Percentiles rank a stretch among this genome's conserved stretches.
These are phyloP conservation scores for Dalbergia cochinchinensis DNA, from an alignment of 306 rosid species.

Conservation along the genomic window DNA sequence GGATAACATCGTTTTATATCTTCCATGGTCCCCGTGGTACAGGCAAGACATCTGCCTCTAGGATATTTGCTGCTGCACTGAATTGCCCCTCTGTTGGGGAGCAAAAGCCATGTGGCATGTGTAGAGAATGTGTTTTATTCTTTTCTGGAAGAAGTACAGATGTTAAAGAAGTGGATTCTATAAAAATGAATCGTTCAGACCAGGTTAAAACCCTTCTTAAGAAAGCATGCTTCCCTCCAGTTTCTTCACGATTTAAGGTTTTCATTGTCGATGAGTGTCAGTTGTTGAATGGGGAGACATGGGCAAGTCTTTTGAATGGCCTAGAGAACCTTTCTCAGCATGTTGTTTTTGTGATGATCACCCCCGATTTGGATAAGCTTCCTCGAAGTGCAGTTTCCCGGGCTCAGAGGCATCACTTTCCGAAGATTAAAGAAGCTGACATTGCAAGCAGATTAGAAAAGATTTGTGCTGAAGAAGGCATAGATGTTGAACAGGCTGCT, in stretches of 20 bases:
- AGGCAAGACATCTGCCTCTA: constrained; percentile 85
- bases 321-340: constrained; percentile 68
- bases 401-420: constrained; percentile 80
- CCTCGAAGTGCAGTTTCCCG: constrained; percentile 74
- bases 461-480: constrained; percentile 72
- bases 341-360: constrained; percentile 79
- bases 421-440: constrained; percentile 74
- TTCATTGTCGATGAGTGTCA: constrained; percentile 93
- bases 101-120: constrained; percentile 77
- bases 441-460: constrained; percentile 63
- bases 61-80: constrained; percentile 85
- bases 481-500: constrained; percentile 75
- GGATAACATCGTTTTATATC: constrained; percentile 75
- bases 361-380: constrained; percentile 77
- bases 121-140: constrained; percentile 70
- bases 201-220: constrained; percentile 73
- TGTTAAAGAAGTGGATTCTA: constrained; percentile 78
- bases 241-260: constrained; percentile 75
- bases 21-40: constrained; percentile 92
- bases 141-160: constrained; percentile 83
- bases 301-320: constrained; percentile 72
- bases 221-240: constrained; percentile 66
- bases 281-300: constrained; percentile 65
- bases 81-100: constrained; percentile 71
- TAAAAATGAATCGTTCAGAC: constrained; percentile 68